Evolutionary conservation across 2,329 filamentous ascomycete genomes (phyloP), one percentile per base, ranked within the genome.

Genomic region (Cladosporium sp.): DNA sequence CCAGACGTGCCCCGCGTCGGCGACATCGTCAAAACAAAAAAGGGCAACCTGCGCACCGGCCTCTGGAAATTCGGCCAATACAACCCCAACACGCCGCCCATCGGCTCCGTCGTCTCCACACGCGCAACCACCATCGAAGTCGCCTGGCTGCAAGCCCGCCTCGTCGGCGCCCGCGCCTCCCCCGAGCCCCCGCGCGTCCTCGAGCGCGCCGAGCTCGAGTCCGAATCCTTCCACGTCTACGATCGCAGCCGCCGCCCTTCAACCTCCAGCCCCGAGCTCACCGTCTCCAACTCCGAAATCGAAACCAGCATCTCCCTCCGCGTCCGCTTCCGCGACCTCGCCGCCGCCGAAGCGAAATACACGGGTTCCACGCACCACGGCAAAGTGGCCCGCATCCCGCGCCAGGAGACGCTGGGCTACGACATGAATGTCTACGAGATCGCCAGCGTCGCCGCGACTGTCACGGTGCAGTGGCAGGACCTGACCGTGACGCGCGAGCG

Each of bases 381-480:
- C 16, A 70, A 67, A 37, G 64, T 80, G 40, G 66, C 67, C 11
- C 68, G 69, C 16, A 72, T 80, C 28, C 68, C 76, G 19, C 66
- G 73, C 9, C 71, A 72, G 3, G 69, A 76, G 18, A 75, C 73
- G 8, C 67, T 77, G 38, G 80, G 79, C 1, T 81, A 78, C 61
- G 80, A 84, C 58, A 64, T 83, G 57, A 83, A 84, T 55, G 72
- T 81, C 2, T 81, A 77, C 58, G 71, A 75, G 10, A 69, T 83
- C 48, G 68, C 75, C 46, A 70, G 70, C 32, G 77, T 75, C 9
- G 69, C 68, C 16, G 78, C 78, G 2, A 66, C 68, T n/a, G 75
- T 76, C 10, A 75, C 69, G 1, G 76, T 84, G 4, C 74, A 77
- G 55, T 84, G 81, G 81, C 80, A 83, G 59, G 78, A 84, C 60